Evolutionary conservation across 2,329 filamentous ascomycete species (phyloP).

Genomic region (Fusarium euwallaceae): DNA sequence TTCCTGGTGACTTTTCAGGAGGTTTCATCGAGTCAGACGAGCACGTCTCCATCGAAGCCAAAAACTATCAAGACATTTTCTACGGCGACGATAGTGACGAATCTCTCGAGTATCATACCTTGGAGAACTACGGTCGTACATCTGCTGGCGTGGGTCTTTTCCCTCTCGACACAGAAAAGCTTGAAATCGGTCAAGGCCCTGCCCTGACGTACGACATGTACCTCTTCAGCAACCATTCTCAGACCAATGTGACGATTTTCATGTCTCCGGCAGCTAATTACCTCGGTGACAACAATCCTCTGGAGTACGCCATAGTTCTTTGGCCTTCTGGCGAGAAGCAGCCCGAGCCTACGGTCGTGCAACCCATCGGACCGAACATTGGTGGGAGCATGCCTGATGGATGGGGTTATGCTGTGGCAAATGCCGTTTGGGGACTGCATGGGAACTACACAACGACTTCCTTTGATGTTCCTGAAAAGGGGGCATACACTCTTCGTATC

Average conservation of each 20-base stretch:
- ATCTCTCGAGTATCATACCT: conserved; percentile 59
- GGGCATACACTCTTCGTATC: conserved; percentile 63
- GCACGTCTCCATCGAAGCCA: conserved; percentile 67
- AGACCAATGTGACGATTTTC: conserved; percentile 60
- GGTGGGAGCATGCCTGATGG: conserved; percentile 33
- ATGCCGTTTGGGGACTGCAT: conserved; percentile 61
- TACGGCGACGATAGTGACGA: conserved; percentile 48
- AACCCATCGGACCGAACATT: conserved; percentile 28
- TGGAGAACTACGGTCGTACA: conserved; percentile 69
- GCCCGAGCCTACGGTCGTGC: conserved; percentile 18
- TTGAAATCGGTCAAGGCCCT: conserved; percentile 63
- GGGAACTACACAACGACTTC: conserved; percentile 60
- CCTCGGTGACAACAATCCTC: conserved; percentile 61
- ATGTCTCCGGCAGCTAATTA: conserved; percentile 68
- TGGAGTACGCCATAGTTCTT: conserved; percentile 65
- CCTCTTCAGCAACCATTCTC: conserved; percentile 66
- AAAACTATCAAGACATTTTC: conserved; percentile 61
- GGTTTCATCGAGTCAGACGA: conserved; percentile 75
- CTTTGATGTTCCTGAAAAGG: conserved; percentile 56
- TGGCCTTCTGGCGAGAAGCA: conserved; percentile 53
- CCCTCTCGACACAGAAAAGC: conserved; percentile 64
- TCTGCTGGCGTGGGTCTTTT: conserved; percentile 69
- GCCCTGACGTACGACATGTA: conserved; percentile 73
- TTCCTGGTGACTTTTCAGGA: conserved; percentile 64
- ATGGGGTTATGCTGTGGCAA: conserved; percentile 52